A percentile compares a stretch with the other conserved stretches of the same genome.
These are phyloP conservation scores for Pharnaceum exiguum DNA, from an alignment of 148 eudicot species.

Conservation along the genomic window DNA sequence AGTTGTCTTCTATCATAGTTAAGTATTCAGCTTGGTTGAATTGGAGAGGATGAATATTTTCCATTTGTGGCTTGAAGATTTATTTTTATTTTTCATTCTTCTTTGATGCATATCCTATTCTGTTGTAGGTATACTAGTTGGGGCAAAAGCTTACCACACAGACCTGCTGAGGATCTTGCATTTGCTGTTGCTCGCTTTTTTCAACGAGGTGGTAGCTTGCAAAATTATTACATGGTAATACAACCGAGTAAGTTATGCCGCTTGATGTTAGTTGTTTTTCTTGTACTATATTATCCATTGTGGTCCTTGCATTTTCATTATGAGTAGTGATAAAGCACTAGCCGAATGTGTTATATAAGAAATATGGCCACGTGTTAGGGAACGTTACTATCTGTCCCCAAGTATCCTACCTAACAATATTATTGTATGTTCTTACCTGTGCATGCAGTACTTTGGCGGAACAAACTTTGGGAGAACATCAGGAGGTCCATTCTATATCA, in stretches of 20 bases:
- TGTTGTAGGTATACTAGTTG: slow-evolving; percentile 68
- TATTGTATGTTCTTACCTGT: slow-evolving; percentile 6
- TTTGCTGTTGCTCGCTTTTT: slow-evolving; percentile 98
- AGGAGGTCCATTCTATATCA: slow-evolving; percentile 87
- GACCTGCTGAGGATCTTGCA: slow-evolving; percentile 90
- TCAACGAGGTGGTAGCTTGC: slow-evolving; percentile 88
- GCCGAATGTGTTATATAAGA: too few relatives aligned
- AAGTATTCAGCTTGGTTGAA: too few relatives aligned
- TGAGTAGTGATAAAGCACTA: too few relatives aligned
- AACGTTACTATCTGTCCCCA: too few relatives aligned
- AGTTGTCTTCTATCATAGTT: too few relatives aligned
- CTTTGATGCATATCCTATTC: neutral
- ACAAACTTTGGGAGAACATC: slow-evolving; percentile 92
- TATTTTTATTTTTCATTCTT: too few relatives aligned
- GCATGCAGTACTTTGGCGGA: slow-evolving; percentile 88
- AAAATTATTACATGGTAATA: slow-evolving; percentile 91
- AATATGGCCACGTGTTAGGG: too few relatives aligned
- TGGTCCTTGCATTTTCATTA: too few relatives aligned
- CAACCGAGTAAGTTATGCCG: slow-evolving; percentile 8
- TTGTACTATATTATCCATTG: too few relatives aligned
- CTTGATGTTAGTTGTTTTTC: too few relatives aligned
- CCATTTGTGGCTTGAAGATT: neutral
- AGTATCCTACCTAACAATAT: too few relatives aligned
- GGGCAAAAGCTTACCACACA: slow-evolving; percentile 87
- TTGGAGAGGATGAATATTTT: too few relatives aligned